These are phyloP conservation scores for Thamnidium elegans DNA, from an alignment of 192 early-diverging fungal genomes.

Conservation along the genomic window DNA sequence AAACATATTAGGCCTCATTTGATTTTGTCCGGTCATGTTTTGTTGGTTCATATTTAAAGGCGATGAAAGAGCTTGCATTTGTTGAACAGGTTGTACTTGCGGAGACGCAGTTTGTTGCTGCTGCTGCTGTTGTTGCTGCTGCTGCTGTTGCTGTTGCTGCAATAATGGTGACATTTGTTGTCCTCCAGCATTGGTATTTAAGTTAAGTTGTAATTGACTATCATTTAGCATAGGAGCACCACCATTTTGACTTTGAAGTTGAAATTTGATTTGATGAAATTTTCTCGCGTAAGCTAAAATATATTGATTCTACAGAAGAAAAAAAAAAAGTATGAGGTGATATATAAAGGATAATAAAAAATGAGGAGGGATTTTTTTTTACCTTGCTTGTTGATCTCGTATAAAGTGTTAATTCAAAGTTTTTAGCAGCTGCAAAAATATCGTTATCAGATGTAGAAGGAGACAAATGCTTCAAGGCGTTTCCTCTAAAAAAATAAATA, in stretches of 20 bases:
- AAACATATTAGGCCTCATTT: constrained; percentile 12
- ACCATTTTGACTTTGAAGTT: constrained; percentile 20
- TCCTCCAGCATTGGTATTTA: constrained; percentile 2
- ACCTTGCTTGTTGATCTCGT: constrained; percentile 32
- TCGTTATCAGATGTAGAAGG: constrained; percentile 30
- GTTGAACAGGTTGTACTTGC: constrained; percentile 19
- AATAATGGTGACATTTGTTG: constrained; percentile 9
- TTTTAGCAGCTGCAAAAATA: constrained; percentile 31
- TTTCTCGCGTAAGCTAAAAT: constrained; percentile 31
- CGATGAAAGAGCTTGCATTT: constrained; percentile 18
- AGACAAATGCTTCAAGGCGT: constrained; percentile 28
- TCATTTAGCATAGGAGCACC: constrained; percentile 12
- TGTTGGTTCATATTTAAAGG: constrained; percentile 18
- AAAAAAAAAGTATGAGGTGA: neutral
- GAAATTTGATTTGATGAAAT: constrained; percentile 33
- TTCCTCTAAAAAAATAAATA: constrained; percentile 15
- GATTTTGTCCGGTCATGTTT: constrained; percentile 27
- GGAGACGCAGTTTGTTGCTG: constrained; percentile 17
- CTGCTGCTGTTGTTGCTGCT: constrained; percentile 10
- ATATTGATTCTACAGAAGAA: constrained; percentile 31
- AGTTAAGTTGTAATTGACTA: constrained; percentile 16
- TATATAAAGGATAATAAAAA: neutral
- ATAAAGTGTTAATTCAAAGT: constrained; percentile 34
- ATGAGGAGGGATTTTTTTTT: neutral
- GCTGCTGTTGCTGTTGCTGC: constrained; percentile 19